A percentile compares a stretch with the other conserved stretches of the same genome.
Evolutionary conservation across 306 rosid genomes (phyloP).

Genomic region (Arachis stenosperma): DNA sequence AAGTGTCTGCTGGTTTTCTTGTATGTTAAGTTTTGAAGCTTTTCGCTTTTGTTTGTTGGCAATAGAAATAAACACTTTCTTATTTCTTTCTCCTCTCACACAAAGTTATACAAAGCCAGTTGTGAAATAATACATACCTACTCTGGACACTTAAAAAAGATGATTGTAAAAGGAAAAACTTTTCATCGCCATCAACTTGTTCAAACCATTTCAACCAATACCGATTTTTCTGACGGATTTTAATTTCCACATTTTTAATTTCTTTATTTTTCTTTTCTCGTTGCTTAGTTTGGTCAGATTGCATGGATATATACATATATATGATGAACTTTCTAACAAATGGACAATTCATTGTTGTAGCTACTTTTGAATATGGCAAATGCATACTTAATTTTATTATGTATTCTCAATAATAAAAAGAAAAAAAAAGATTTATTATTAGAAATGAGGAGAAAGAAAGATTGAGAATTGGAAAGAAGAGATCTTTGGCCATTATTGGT

Average conservation of each 20-base stretch:
- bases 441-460: conserved; percentile 32
- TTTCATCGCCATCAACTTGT: conserved; percentile 35
- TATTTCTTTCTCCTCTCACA: conserved; percentile 30
- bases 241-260: conserved; percentile 11
- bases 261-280: background rate
- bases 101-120: conserved; percentile 46
- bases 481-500: conserved; percentile 33
- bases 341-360: conserved; percentile 41
- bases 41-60: conserved; percentile 43
- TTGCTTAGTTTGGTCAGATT: conserved; percentile 31
- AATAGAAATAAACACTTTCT: conserved; percentile 42
- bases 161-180: background rate
- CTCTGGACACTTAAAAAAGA: conserved; percentile 23
- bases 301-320: conserved; percentile 16
- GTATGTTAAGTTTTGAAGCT: conserved; percentile 61
- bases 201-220: conserved; percentile 27
- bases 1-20: conserved; percentile 46
- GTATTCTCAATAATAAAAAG: conserved; percentile 5
- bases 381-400: background rate
- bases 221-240: conserved; percentile 8
- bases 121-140: conserved; percentile 34
- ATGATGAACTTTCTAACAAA: conserved; percentile 36
- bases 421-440: conserved; percentile 1
- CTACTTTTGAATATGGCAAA: conserved; percentile 40
- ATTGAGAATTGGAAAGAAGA: conserved; percentile 38